phyloP scores from a whole-genome alignment of 306 rosid species.

The Pueraria montana region DNA sequence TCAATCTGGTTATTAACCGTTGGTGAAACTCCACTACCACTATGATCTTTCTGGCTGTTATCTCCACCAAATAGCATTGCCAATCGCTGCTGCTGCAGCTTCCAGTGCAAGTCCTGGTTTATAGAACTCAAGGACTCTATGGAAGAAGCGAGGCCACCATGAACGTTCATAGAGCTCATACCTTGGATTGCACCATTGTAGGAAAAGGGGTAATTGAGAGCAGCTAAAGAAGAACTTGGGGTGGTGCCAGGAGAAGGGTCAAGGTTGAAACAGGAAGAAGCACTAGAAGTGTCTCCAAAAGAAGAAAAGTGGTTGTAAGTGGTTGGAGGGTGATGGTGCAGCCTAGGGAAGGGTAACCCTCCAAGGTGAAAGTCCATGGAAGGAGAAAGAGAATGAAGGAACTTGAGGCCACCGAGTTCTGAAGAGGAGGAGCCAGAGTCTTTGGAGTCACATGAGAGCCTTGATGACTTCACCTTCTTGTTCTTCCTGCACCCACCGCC shows the following conservation, averaged over 20 bases:
- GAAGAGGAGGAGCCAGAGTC: conserved; percentile 60
- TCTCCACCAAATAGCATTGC: conserved; percentile 71
- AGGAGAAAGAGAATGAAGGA: conserved; percentile 71
- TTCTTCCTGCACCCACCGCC: conserved; percentile 96
- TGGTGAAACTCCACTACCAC: neutral
- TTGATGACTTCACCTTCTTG: conserved; percentile 76
- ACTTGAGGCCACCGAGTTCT: conserved; percentile 70
- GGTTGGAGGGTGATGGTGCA: conserved; percentile 54
- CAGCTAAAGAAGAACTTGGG: conserved; percentile 52
- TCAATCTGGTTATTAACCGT: conserved; percentile 32
- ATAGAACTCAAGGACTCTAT: conserved; percentile 91
- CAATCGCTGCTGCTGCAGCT: conserved; percentile 86
- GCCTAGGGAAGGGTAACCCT: conserved; percentile 62
- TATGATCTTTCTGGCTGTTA: conserved; percentile 39
- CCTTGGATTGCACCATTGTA: conserved; percentile 55
- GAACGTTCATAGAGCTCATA: conserved; percentile 63
- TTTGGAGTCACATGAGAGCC: conserved; percentile 65
- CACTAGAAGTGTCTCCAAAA: conserved; percentile 50
- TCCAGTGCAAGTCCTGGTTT: conserved; percentile 98
- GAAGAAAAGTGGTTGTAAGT: conserved; percentile 58
- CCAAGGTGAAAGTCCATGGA: conserved; percentile 81
- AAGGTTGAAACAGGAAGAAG: conserved; percentile 55
- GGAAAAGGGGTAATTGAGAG: conserved; percentile 60
- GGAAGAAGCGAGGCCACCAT: conserved; percentile 67
- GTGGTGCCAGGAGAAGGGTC: conserved; percentile 56